phyloP scores from a whole-genome alignment of 345 rosid genomes.

The Pugionium cornutum region DNA sequence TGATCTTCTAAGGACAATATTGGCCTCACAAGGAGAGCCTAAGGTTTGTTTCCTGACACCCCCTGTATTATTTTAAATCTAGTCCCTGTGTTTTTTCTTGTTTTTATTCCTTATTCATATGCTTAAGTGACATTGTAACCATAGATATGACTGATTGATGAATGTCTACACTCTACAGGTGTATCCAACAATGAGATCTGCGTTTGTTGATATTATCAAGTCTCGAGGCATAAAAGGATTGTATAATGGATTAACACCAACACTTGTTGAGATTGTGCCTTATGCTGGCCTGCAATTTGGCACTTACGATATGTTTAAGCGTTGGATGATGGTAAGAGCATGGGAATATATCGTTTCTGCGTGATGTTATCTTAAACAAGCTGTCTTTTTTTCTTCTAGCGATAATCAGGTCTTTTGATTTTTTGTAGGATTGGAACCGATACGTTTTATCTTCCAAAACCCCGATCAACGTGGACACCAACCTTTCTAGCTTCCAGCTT shows the following conservation, averaged over 20 bases:
- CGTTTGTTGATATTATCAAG: conserved; percentile 64
- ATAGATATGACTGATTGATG: conserved; percentile 20
- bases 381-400: not conserved
- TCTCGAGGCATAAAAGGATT: conserved; percentile 82
- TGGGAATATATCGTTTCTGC: not conserved
- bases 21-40: conserved; percentile 98
- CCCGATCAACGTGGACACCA: conserved; percentile 43
- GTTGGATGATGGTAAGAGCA: conserved; percentile 74
- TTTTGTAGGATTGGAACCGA: conserved; percentile 69
- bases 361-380: not conserved
- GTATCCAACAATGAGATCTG: conserved; percentile 96
- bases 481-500: conserved; percentile 77
- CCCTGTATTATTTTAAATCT: not conserved
- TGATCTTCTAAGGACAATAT: conserved; percentile 86
- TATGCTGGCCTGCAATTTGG: conserved; percentile 99
- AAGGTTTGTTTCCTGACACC: conserved; percentile 53
- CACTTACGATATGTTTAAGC: conserved; percentile 87
- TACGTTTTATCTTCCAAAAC: conserved; percentile 40
- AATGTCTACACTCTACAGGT: conserved; percentile 56
- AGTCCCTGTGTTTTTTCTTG: not conserved
- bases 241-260: conserved; percentile 91
- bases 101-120: not conserved
- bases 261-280: conserved; percentile 90
- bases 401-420: conserved; percentile 15
- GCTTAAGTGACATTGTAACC: conserved; percentile 6